These are phyloP conservation scores for Larix kaempferi DNA, from an alignment of 75 land plant species.

Conservation along the genomic window DNA sequence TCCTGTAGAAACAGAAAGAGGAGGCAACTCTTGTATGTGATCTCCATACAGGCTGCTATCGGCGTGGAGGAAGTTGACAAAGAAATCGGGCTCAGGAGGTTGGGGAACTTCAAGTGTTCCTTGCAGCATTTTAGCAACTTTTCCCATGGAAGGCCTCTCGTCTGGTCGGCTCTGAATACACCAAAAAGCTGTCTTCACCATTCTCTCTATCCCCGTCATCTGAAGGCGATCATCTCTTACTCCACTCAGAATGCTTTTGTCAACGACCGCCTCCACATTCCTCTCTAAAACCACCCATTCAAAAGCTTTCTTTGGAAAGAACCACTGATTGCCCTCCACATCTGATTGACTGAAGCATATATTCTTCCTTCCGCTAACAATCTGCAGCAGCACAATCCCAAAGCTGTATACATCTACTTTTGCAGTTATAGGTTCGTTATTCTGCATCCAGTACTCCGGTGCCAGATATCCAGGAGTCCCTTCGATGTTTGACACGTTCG, in stretches of 20 bases:
- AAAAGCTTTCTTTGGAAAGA: conserved; percentile 57
- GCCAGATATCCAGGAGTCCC: conserved; percentile 24
- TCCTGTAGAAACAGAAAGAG: no score
- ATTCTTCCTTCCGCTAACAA: conserved; percentile 53
- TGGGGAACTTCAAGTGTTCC: conserved; percentile 52
- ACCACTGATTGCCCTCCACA: conserved; percentile 42
- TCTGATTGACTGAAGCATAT: neutral
- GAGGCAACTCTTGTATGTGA: no score
- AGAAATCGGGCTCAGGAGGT: conserved; percentile 13
- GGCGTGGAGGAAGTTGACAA: no score
- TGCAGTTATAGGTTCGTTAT: conserved; percentile 4
- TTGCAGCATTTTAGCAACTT: conserved; percentile 79
- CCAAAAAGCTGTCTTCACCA: conserved; percentile 73
- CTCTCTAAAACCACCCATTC: conserved; percentile 42
- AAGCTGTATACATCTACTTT: conserved; percentile 82
- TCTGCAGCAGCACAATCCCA: conserved; percentile 73
- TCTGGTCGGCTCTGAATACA: conserved; percentile 67
- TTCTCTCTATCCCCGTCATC: conserved; percentile 30
- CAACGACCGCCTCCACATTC: conserved; percentile 52
- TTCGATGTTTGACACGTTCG: conserved; percentile 7
- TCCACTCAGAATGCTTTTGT: conserved; percentile 12
- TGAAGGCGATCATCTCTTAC: conserved; percentile 23
- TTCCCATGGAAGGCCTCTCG: conserved; percentile 67
- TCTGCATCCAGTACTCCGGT: conserved; percentile 14
- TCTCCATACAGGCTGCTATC: no score